A percentile compares a stretch with the other conserved stretches of the same genome.
These are phyloP conservation scores for Gossypium thurberi DNA, from an alignment of 345 rosid species.

Conservation along the genomic window DNA sequence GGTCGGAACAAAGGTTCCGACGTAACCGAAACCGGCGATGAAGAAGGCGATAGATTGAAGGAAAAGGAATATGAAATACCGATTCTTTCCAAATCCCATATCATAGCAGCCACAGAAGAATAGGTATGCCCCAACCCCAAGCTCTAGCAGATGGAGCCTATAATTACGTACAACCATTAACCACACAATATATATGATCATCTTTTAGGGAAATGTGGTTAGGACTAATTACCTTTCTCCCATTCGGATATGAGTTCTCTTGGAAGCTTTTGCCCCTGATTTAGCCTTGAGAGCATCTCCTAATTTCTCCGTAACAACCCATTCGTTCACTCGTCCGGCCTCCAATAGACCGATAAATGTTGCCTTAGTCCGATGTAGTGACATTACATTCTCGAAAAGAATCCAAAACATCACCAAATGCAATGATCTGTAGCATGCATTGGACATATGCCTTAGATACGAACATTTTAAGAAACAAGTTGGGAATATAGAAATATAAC, in stretches of 20 bases:
- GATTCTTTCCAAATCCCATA: slow-evolving; percentile 47
- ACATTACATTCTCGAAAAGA: slow-evolving; percentile 85
- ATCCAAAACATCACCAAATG: slow-evolving; percentile 67
- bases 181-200: too few relatives aligned
- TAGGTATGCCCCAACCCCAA: slow-evolving; percentile 60
- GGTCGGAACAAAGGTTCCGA: slow-evolving; percentile 59
- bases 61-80: slow-evolving; percentile 53
- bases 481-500: slow-evolving; percentile 15
- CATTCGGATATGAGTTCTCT: slow-evolving; percentile 37
- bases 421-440: slow-evolving; percentile 31
- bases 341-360: slow-evolving; percentile 77
- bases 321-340: slow-evolving; percentile 79
- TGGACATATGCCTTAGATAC: neutral
- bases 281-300: slow-evolving; percentile 64
- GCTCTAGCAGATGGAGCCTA: slow-evolving; percentile 66
- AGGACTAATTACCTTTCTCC: slow-evolving; percentile 48
- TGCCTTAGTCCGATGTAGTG: slow-evolving; percentile 78
- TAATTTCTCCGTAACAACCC: slow-evolving; percentile 86
- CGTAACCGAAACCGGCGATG: slow-evolving; percentile 64
- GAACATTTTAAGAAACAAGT: neutral
- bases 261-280: slow-evolving; percentile 29
- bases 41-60: slow-evolving; percentile 70
- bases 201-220: neutral
- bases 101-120: slow-evolving; percentile 74
- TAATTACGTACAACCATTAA: neutral